Percentiles rank a stretch among this genome's conserved stretches.
phyloP scores from a whole-genome alignment of 2,329 filamentous ascomycete genomes.

The Penicillium sp. region DNA sequence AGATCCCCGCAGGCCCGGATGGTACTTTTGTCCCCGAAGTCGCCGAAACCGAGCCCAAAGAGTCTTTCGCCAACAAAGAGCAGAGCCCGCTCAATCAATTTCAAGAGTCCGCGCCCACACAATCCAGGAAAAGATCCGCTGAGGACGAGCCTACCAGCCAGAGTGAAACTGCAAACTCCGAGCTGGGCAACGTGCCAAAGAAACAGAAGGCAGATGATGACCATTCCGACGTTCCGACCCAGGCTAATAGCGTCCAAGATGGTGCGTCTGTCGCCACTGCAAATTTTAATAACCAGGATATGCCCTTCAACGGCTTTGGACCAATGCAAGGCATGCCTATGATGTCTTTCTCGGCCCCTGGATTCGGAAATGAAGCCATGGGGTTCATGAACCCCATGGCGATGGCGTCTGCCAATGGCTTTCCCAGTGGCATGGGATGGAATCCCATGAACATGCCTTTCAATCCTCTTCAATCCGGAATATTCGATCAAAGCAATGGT shows the following conservation, averaged over 20 bases:
- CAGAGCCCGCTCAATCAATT: conserved; percentile 32
- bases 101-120: conserved; percentile 32
- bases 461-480: conserved; percentile 33
- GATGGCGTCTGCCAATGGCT: conserved; percentile 29
- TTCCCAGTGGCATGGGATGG: conserved; percentile 37
- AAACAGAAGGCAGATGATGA: conserved; percentile 46
- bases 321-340: conserved; percentile 34
- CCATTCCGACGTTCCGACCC: conserved; percentile 5
- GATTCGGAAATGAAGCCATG: conserved; percentile 32
- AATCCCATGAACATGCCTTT: conserved; percentile 48
- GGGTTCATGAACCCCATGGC: conserved; percentile 44
- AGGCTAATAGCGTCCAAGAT: conserved; percentile 17
- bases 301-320: conserved; percentile 34
- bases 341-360: conserved; percentile 36
- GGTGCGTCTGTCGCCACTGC: conserved; percentile 15
- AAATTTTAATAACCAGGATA: conserved; percentile 35
- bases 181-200: conserved; percentile 35
- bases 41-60: conserved; percentile 12
- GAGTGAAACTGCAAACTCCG: conserved; percentile 47
- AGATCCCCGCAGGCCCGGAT: conserved; percentile 31
- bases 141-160: conserved; percentile 58
- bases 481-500: conserved; percentile 36
- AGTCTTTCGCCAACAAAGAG: conserved; percentile 16
- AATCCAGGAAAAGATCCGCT: conserved; percentile 75
- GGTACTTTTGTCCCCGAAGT: conserved; percentile 16